Evolutionary conservation across 2,329 filamentous ascomycete genomes (phyloP).

Genomic region (Penicillium sp.): DNA sequence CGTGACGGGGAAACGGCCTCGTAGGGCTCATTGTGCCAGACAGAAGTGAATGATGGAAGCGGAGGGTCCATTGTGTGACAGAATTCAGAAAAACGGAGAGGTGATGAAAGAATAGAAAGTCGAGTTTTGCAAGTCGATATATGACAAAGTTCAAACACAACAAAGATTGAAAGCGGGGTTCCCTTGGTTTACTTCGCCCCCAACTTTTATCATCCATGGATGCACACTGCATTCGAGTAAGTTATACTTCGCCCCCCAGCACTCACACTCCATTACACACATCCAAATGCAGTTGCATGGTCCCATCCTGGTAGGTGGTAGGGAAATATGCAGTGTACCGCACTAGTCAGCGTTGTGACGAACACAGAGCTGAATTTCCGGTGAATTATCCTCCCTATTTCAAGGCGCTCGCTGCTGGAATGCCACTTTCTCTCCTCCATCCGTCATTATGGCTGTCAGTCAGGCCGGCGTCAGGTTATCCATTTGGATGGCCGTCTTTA

Average conservation of each 20-base stretch:
- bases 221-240: too few relatives aligned
- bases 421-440: not conserved
- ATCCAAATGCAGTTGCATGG: not conserved
- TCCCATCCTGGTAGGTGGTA: not conserved
- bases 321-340: not conserved
- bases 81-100: not conserved
- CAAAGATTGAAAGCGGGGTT: not conserved
- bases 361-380: not conserved
- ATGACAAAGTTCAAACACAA: not conserved
- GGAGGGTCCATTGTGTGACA: constrained; percentile 47
- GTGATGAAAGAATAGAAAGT: not conserved
- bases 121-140: not conserved
- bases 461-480: constrained; percentile 6
- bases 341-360: not conserved
- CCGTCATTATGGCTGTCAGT: constrained; percentile 4
- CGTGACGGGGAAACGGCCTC: constrained; percentile 28
- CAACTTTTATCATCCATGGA: too few relatives aligned
- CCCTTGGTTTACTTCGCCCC: too few relatives aligned
- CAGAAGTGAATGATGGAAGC: constrained; percentile 37
- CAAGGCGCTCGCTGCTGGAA: not conserved
- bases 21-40: constrained; percentile 30
- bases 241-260: not conserved
- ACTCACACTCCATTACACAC: not conserved
- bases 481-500: constrained; percentile 12
- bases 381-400: not conserved